Evolutionary conservation across 495 filamentous ascomycete species (phyloP).

Genomic region (Sporormia fimetaria): DNA sequence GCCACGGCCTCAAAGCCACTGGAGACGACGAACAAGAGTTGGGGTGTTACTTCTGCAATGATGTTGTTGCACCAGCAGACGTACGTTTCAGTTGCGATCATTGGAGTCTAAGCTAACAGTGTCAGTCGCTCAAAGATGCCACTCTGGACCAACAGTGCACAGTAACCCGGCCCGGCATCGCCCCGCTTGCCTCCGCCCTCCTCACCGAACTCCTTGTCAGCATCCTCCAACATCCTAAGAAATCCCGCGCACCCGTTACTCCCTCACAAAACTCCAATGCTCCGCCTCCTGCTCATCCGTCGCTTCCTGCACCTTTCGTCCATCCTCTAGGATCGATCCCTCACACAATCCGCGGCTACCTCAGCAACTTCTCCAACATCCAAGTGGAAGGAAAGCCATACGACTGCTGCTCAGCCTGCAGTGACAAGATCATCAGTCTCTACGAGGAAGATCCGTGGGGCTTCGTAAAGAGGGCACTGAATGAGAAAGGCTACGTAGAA

Average conservation of each 20-base stretch:
- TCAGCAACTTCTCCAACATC: slow-evolving; percentile 77
- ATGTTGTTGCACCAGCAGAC: slow-evolving; percentile 89
- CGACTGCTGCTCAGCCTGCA: slow-evolving; percentile 86
- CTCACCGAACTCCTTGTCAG: slow-evolving; percentile 84
- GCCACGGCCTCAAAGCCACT: slow-evolving; percentile 55
- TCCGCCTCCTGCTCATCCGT: slow-evolving; percentile 15
- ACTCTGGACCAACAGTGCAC: slow-evolving; percentile 98
- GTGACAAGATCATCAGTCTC: slow-evolving; percentile 55
- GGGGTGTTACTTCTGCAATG: slow-evolving; percentile 97
- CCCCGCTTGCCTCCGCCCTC: slow-evolving; percentile 83
- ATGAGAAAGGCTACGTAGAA: slow-evolving; percentile 76
- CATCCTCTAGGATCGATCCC: slow-evolving; percentile 79
- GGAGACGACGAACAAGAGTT: slow-evolving; percentile 50
- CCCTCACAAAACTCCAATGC: slow-evolving; percentile 7
- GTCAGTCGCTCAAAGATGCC: slow-evolving; percentile 79
- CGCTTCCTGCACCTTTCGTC: slow-evolving; percentile 32
- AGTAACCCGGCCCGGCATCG: slow-evolving; percentile 85
- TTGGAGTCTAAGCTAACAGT: slow-evolving; percentile 23
- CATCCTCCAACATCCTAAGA: slow-evolving; percentile 70
- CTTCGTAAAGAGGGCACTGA: slow-evolving; percentile 77
- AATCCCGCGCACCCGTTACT: slow-evolving; percentile 46
- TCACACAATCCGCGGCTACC: slow-evolving; percentile 85
- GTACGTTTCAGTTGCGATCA: slow-evolving; percentile 43
- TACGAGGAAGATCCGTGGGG: slow-evolving; percentile 71
- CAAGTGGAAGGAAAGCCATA: slow-evolving; percentile 71